Base-by-base conservation (phyloP, 176 grass and related monocot genomes). In the Musa troglodytarum region DNA sequence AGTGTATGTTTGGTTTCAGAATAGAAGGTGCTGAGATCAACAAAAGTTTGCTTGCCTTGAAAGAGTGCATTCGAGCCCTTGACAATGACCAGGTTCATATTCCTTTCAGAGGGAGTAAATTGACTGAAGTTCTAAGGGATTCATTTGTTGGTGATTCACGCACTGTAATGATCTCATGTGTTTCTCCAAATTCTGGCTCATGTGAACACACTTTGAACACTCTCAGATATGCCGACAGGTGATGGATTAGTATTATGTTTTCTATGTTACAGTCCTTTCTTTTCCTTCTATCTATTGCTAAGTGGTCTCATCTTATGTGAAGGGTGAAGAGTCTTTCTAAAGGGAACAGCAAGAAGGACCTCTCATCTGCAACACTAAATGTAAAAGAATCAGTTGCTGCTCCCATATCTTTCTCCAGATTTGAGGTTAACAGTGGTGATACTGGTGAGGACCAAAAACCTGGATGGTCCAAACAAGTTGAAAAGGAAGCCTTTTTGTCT, bases 1-100 rank as follows among this genome's bases (percentile, higher is more conserved):
- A 62, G 77, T 59, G 19, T 71, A 9, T 62, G 73, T 74, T 83
- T 65, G 23, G 52, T 75, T 84, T 77, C 86, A 99, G 96, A 82
- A 99, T 99, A 68, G 96, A 99, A 86, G 96, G 96, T 58, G 96
- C 96, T 65, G 96, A 99, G 84, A 99, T 99, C 68, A 99, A 99
- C 83, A 99, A 99, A 93, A 99, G 96, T 84, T 89, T 99, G 82
- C 87, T 99, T 83, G 96, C 91, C 21, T 85, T 99, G 50, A 99
- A 99, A 51, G 96, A 99, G 82, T 99, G 96, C 79, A 99, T 99
- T 72, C 85, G 96, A 81, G 96, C 96, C 74, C 86, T 99, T 28
- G 96, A 99, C 85, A 99, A 95, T 22, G 96, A 99, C 71, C 91
- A 99, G 70, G 90, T 78, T 79, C 96, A 99, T 85, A 99, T 99